phyloP scores from a whole-genome alignment of 2,329 filamentous ascomycete genomes.

The Ilyonectria destructans region DNA sequence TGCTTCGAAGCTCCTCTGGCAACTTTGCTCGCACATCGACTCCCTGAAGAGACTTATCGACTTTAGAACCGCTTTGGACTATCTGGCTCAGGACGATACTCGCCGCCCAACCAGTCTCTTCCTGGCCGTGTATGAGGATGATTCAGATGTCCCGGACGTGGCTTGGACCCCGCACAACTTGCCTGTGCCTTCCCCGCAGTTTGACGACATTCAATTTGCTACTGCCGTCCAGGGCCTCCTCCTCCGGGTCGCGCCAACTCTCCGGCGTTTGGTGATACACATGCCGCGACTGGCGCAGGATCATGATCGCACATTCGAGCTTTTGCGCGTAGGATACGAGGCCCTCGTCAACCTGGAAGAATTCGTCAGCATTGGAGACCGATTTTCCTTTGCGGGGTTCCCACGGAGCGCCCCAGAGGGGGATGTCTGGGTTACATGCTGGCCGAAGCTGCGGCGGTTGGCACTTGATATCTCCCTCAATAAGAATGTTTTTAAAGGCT shows the following conservation, averaged over 20 bases:
- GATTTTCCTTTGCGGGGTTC: not conserved
- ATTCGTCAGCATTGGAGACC: not conserved
- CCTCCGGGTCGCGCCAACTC: not conserved
- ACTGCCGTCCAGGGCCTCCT: not conserved
- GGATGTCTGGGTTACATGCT: too few relatives aligned
- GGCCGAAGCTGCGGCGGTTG: too few relatives aligned
- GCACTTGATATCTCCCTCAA: too few relatives aligned
- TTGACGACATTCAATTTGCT: too few relatives aligned
- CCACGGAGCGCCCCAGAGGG: too few relatives aligned
- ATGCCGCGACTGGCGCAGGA: not conserved
- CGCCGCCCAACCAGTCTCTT: not conserved
- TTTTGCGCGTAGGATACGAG: not conserved
- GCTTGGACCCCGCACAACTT: not conserved
- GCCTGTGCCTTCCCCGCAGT: not conserved
- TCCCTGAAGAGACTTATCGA: not conserved
- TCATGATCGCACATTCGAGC: not conserved
- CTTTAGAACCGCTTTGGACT: not conserved
- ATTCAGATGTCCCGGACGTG: not conserved
- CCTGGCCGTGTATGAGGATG: not conserved
- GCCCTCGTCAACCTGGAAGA: not conserved
- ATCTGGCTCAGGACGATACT: not conserved
- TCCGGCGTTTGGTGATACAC: not conserved
- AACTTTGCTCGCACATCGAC: not conserved
- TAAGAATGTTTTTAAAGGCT: too few relatives aligned
- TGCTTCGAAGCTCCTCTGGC: conserved; percentile 1